Conservation (phyloP, 1,284 basidiomycete species). For the Sanguinoderma infundibulare region DNA sequence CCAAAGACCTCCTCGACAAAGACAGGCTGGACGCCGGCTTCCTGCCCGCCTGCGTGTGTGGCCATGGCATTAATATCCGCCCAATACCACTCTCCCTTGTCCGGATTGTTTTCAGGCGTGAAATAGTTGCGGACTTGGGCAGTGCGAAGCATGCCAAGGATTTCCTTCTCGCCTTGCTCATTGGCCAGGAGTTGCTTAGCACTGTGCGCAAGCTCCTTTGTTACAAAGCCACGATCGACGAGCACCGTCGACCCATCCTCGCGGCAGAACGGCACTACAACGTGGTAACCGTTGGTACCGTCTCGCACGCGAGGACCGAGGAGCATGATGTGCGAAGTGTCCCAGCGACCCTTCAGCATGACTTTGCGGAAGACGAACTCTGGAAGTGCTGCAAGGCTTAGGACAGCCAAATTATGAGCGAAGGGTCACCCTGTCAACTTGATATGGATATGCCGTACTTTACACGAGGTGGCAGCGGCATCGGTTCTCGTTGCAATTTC, state of each 20-base stretch:
- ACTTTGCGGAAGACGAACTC: conserved; percentile 92
- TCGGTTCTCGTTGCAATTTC: conserved; percentile 83
- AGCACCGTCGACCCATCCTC: conserved; percentile 80
- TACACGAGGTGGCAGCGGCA: conserved; percentile 82
- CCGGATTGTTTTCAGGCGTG: conserved; percentile 88
- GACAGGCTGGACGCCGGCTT: conserved; percentile 78
- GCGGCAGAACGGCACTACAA: conserved; percentile 86
- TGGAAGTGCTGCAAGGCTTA: conserved; percentile 71
- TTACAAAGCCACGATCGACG: conserved; percentile 93
- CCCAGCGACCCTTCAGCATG: conserved; percentile 76
- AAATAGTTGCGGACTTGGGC: conserved; percentile 77
- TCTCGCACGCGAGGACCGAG: conserved; percentile 88
- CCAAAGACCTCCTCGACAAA: conserved; percentile 88
- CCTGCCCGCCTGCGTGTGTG: conserved; percentile 74
- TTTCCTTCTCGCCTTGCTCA: conserved; percentile 61
- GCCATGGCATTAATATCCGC: conserved; percentile 86
- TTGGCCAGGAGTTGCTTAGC: conserved; percentile 35
- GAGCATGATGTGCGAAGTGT: conserved; percentile 78
- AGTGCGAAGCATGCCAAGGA: conserved; percentile 78
- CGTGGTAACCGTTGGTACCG: conserved; percentile 85
- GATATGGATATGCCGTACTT: conserved; percentile 65
- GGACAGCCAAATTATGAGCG: conserved; percentile 15
- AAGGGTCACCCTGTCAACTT: background rate
- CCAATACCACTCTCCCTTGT: conserved; percentile 91
- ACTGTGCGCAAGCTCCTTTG: conserved; percentile 55